Evolutionary conservation across 768 basidiomycete species (phyloP).

Genomic region (Termitomyces sp.): DNA sequence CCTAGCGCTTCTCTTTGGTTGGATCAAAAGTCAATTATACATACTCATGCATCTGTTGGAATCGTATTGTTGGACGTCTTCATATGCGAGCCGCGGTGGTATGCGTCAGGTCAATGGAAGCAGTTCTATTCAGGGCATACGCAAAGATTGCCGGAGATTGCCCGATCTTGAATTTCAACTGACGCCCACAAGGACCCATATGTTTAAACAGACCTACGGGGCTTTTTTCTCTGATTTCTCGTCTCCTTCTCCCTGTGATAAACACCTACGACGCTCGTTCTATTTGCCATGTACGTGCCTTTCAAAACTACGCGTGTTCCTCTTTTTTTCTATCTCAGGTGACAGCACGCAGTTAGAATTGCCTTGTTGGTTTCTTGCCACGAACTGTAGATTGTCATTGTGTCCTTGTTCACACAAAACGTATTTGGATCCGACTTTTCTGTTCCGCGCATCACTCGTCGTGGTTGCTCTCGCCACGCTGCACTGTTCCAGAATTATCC

Average conservation of each 20-base stretch:
- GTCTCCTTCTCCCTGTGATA: neutral
- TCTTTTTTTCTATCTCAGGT: neutral
- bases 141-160: conserved; percentile 8
- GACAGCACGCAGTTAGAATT: neutral
- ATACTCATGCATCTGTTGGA: neutral
- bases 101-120: neutral
- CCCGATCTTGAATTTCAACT: neutral
- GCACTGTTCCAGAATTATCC: neutral
- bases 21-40: neutral
- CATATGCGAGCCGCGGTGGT: neutral
- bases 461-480: conserved; percentile 2
- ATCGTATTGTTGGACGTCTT: neutral
- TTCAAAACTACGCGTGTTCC: neutral
- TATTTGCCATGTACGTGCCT: neutral
- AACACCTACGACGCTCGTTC: neutral
- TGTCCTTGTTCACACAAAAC: neutral
- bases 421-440: neutral
- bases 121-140: neutral
- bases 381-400: neutral
- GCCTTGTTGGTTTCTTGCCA: neutral
- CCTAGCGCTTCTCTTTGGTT: neutral
- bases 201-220: conserved; percentile 1
- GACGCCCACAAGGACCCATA: conserved; percentile 9
- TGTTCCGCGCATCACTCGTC: neutral
- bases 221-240: neutral